Conservation (phyloP, 2,329 filamentous ascomycete species). For the Ploettnerulaceae sp. region DNA sequence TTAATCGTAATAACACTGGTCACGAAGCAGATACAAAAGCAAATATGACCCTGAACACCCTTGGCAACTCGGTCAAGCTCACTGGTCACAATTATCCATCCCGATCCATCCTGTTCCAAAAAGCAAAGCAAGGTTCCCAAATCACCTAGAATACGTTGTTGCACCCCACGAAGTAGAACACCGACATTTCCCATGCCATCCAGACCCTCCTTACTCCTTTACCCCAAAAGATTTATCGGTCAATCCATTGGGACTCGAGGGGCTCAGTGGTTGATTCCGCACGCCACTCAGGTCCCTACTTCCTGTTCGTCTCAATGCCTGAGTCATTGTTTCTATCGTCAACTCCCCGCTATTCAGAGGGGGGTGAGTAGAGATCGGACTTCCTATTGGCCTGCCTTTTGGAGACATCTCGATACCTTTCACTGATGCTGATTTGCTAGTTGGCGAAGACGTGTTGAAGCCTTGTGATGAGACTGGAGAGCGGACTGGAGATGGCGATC, state of each 20-base stretch:
- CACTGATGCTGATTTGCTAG: conserved; percentile 69
- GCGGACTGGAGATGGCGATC: conserved; percentile 74
- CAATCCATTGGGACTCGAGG: conserved; percentile 41
- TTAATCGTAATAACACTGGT: neutral
- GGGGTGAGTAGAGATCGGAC: conserved; percentile 54
- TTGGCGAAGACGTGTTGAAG: conserved; percentile 64
- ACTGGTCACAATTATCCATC: no score
- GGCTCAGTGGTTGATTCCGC: conserved; percentile 54
- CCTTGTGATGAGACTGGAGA: conserved; percentile 73
- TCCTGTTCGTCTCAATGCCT: conserved; percentile 78
- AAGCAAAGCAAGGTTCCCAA: neutral
- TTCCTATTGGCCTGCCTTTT: conserved; percentile 50
- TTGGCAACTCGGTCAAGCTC: neutral
- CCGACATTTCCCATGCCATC: neutral
- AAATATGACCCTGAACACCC: neutral
- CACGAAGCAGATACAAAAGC: neutral
- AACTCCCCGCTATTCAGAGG: conserved; percentile 62
- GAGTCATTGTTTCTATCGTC: conserved; percentile 89
- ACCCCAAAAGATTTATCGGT: conserved; percentile 29
- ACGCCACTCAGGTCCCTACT: conserved; percentile 68
- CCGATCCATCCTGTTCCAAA: neutral
- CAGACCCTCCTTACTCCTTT: conserved; percentile 7
- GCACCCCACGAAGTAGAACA: neutral
- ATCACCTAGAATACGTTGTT: neutral
- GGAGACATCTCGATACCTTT: conserved; percentile 71